These are phyloP conservation scores for Phialophora chinensis DNA, from an alignment of 2,329 filamentous ascomycete genomes.

Conservation along the genomic window DNA sequence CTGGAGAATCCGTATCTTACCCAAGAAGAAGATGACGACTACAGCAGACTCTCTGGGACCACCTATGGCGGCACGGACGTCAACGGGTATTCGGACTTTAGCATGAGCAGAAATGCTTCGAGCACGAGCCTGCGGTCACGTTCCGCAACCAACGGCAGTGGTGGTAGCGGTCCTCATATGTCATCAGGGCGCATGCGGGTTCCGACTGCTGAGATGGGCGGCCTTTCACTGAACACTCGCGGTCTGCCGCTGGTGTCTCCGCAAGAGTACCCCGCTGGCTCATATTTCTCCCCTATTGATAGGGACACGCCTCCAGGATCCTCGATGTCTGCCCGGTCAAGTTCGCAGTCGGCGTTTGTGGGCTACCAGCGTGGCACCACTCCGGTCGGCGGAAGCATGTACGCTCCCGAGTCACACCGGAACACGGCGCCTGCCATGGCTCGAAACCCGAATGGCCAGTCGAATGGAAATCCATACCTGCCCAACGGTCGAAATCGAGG, in stretches of 20 bases:
- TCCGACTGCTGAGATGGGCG: constrained; percentile 29
- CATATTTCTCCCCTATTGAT: constrained; percentile 93
- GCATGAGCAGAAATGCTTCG: constrained; percentile 71
- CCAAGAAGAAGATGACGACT: constrained; percentile 61
- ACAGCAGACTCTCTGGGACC: constrained; percentile 37
- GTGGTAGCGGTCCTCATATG: constrained; percentile 40
- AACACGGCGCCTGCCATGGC: constrained; percentile 89
- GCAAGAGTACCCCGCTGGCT: constrained; percentile 69
- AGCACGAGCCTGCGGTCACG: constrained; percentile 76
- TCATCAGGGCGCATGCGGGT: constrained; percentile 35
- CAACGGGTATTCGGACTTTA: constrained; percentile 55
- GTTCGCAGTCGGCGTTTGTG: constrained; percentile 69
- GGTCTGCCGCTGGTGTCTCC: constrained; percentile 60
- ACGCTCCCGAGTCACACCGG: constrained; percentile 72
- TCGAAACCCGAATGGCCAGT: constrained; percentile 69
- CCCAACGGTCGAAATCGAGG: constrained; percentile 56
- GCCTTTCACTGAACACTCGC: constrained; percentile 37
- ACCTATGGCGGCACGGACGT: constrained; percentile 43
- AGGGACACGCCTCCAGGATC: constrained; percentile 50
- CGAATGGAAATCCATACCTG: constrained; percentile 67
- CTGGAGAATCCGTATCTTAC: constrained; percentile 82
- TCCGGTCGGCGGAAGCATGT: constrained; percentile 64
- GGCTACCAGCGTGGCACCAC: constrained; percentile 77
- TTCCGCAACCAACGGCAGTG: constrained; percentile 71
- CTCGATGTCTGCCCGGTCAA: constrained; percentile 61